Base-by-base conservation (phyloP, 257 asterid species). In the Nicotiana tomentosiformis region DNA sequence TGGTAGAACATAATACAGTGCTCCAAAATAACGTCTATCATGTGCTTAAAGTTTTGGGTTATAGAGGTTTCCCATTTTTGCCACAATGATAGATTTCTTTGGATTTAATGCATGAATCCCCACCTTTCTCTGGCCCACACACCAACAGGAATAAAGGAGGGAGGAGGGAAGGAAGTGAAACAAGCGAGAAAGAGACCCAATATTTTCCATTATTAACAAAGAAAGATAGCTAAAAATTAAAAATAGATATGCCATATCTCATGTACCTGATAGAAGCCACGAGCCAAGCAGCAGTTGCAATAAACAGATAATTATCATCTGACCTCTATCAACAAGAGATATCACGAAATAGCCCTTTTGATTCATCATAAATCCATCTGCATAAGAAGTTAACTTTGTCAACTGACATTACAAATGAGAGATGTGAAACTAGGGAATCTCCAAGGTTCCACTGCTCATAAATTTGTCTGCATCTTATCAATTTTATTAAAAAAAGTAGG, bases 291-390 rank as follows among this genome's bases (percentile, higher is more conserved):
- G 76, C 70, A 80, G 61, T 39, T 58, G 74, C 83, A 80, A 7
- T 58, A 80, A 58, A 55, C 33, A 64, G 46, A 39, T 29, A 53
- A 80, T 35, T 35, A 18, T 80, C 46, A 64, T 29, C 43, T 80
- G 17, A 60, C n/a, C 77, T 43, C 20, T 53, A 60, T 88, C 86
- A 93, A 89, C 88, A 93, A 66, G 98, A 91, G 76, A 90, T 87
- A 77, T 94, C 99, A 84, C 98, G 94, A 87, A 95, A 95, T 49
- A 94, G 86, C 84, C 96, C 92, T 90, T 95, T 95, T 69, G 90
- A 89, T 91, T 95, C 97, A 84, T 95, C 99, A 68, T 95, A 95
- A 84, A 95, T 91, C 99, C 99, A 95, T 86, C 99, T 95, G 97
- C 82, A 88, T 84, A 68, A 89, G 39, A 72, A 80, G 61, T 23